These are phyloP conservation scores for Ophiocordyceps robertsii DNA, from an alignment of 2,329 filamentous ascomycete species.

Conservation along the genomic window DNA sequence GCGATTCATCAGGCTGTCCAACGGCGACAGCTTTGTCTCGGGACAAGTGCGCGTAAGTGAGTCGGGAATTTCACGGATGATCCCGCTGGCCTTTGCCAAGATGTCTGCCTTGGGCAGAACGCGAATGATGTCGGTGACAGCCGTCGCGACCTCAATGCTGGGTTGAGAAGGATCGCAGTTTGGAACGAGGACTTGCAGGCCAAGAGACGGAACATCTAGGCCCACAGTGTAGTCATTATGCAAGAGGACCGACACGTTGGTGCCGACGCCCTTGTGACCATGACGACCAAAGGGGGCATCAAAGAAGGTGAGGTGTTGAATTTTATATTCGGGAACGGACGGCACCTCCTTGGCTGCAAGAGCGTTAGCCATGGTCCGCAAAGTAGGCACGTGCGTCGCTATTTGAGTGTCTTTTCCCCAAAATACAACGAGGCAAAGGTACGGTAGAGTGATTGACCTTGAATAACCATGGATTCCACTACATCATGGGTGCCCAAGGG, in stretches of 20 bases:
- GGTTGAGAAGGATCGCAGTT: constrained; percentile 62
- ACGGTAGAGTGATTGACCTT: constrained; percentile 66
- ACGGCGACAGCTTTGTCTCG: constrained; percentile 61
- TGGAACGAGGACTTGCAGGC: constrained; percentile 73
- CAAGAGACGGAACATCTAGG: constrained; percentile 63
- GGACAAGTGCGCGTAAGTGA: constrained; percentile 63
- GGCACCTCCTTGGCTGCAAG: constrained; percentile 56
- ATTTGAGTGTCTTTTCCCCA: constrained; percentile 38
- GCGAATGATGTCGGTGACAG: constrained; percentile 51
- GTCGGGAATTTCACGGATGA: constrained; percentile 61
- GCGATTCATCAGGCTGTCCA: constrained; percentile 67
- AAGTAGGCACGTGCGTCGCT: constrained; percentile 4
- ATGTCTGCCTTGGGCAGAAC: constrained; percentile 58
- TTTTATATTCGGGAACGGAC: constrained; percentile 65
- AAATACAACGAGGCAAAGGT: constrained; percentile 48
- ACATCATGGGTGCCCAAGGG: constrained; percentile 66
- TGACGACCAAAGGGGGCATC: constrained; percentile 44
- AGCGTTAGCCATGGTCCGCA: constrained; percentile 14
- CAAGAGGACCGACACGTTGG: constrained; percentile 60
- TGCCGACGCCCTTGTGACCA: constrained; percentile 56
- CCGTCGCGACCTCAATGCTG: constrained; percentile 67
- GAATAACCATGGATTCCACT: constrained; percentile 61
- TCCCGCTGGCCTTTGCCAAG: constrained; percentile 53
- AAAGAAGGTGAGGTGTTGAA: constrained; percentile 66
- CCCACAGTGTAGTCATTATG: constrained; percentile 69